These are phyloP conservation scores for Stagonosporopsis vannaccii DNA, from an alignment of 2,329 filamentous ascomycete species.

Conservation along the genomic window DNA sequence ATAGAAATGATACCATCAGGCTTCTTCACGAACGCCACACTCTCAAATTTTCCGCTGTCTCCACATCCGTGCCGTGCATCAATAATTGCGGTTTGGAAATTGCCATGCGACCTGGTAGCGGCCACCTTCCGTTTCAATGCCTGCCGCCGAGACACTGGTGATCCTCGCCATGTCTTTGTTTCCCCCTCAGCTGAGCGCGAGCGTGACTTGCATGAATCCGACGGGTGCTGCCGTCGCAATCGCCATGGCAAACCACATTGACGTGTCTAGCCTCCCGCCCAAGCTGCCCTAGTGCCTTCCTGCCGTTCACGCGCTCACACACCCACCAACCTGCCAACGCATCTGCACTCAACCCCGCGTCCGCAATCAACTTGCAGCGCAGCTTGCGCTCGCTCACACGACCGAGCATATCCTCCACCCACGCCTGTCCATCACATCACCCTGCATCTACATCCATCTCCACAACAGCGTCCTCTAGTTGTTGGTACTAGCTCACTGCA, in stretches of 20 bases:
- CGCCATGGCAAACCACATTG: conserved; percentile 14
- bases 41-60: conserved; percentile 6
- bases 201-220: neutral
- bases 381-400: neutral
- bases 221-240: conserved; percentile 13
- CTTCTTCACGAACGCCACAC: conserved; percentile 17
- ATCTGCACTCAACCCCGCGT: neutral
- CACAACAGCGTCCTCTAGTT: too few species aligned
- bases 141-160: conserved; percentile 3
- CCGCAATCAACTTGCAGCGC: neutral
- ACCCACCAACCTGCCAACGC: conserved; percentile 1
- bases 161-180: neutral
- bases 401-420: neutral
- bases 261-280: conserved; percentile 29
- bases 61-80: conserved; percentile 7
- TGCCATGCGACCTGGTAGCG: conserved; percentile 4
- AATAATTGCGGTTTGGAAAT: neutral
- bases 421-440: too few species aligned
- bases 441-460: too few species aligned
- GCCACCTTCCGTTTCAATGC: conserved; percentile 13
- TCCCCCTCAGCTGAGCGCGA: neutral
- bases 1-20: conserved; percentile 35
- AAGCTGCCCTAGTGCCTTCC: conserved; percentile 9
- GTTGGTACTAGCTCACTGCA: neutral
- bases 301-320: neutral